Evolutionary conservation across 345 rosid genomes (phyloP), one percentile per base, ranked within the genome.

Genomic region (Corchorus capsularis): DNA sequence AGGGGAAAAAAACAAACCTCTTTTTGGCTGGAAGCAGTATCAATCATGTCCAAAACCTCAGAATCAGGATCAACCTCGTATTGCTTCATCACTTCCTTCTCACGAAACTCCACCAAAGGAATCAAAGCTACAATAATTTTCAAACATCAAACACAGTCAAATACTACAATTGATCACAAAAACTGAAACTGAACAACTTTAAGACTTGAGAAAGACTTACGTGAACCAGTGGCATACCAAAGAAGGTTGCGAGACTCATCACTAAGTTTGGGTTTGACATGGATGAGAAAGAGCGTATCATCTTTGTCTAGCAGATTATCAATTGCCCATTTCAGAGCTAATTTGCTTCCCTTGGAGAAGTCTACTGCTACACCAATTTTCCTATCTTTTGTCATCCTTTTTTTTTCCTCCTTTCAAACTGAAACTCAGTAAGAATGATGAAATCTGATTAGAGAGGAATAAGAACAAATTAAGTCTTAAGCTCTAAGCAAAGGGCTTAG

Each of bases 101-200:
- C 90, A 50, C 94, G 88, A 59, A 94, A 86, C 85, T 94, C 95
- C 50, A 67, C 75, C 82, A 90, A 55, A 41, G 98, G 98, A 76
- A 94, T 83, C 63, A 89, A 78, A 71, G 98, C 98, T 94, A 80
- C 81, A 74, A 8, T 14, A 5, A 32, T 27, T 11, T 35, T 39
- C 41, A 6, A 5, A 27, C 1, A 54, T 69, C 69, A 76, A 15
- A 54, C 12, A 27, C 17, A 2, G 60, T 32, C 47, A 4, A 65
- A 74, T 11, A 4, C 52, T 11, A 4, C 52, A 69, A 69, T 77
- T 15, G 73, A 73, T 57, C 80, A 46, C 5, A 49, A 15, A 11
- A 52, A 46, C 5, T 6, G 9, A n/a, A 61, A 35, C 11, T 1
- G 37, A 6, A 2, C 0, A 27, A 27, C 27, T 27, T 8, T 43